phyloP scores from a whole-genome alignment of 257 asterid genomes.

The Echites panduratus region DNA sequence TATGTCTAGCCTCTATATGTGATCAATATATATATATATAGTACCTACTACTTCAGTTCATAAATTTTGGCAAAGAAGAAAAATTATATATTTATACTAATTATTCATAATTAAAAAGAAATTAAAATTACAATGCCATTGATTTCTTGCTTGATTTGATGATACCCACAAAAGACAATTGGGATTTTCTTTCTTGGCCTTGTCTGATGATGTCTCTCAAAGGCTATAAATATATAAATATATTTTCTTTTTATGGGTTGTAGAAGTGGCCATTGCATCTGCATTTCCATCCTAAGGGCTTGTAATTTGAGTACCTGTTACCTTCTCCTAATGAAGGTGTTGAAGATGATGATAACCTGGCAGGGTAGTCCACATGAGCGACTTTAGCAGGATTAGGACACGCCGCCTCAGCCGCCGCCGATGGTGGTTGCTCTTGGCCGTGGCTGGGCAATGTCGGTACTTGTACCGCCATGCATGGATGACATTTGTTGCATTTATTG shows the following conservation, averaged over 20 bases:
- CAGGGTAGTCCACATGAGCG: constrained; percentile 24
- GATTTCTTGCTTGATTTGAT: neutral
- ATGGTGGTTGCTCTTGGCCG: constrained; percentile 26
- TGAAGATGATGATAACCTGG: constrained; percentile 22
- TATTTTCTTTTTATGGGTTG: constrained; percentile 52
- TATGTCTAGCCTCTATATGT: neutral
- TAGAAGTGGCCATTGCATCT: constrained; percentile 71
- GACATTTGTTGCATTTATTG: constrained; percentile 91
- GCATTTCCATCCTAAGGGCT: constrained; percentile 99
- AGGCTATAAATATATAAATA: too few relatives aligned
- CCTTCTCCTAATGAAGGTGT: constrained; percentile 17
- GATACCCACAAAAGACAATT: neutral
- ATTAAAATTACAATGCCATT: neutral
- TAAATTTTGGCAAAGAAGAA: too few relatives aligned
- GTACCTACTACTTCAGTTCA: neutral
- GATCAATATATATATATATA: neutral
- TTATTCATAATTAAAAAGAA: neutral
- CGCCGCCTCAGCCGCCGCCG: neutral
- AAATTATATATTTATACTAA: neutral
- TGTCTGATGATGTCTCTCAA: too few relatives aligned
- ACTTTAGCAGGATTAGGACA: constrained; percentile 1
- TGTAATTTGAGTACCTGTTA: constrained; percentile 91
- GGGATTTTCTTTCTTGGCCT: neutral
- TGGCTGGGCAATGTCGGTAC: constrained; percentile 67
- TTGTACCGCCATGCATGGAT: constrained; percentile 95